Conservation (phyloP, 2,329 filamentous ascomycete genomes). For the Dothideomycetes sp. region DNA sequence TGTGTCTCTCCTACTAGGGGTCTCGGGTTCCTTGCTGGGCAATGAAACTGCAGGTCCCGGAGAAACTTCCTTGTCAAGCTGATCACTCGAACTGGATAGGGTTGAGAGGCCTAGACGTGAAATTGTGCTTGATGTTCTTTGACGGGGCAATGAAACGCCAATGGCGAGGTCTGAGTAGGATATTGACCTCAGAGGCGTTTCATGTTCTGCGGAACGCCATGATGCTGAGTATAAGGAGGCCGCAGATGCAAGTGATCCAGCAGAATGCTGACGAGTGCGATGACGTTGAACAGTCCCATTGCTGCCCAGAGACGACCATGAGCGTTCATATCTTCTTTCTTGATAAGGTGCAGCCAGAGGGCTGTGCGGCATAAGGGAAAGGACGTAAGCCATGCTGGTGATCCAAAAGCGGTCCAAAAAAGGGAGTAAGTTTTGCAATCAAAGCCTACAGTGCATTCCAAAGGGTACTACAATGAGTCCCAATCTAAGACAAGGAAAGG, state of each 20-base stretch:
- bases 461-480: background rate
- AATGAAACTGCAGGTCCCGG: too few species aligned
- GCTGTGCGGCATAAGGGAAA: conserved; percentile 9
- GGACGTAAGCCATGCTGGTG: conserved; percentile 11
- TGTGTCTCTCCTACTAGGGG: background rate
- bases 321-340: conserved; percentile 5
- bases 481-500: background rate
- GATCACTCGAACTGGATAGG: too few species aligned
- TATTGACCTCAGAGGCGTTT: conserved; percentile 4
- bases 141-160: background rate
- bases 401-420: background rate
- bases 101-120: background rate
- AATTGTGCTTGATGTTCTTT: background rate
- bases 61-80: too few species aligned
- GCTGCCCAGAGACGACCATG: conserved; percentile 9
- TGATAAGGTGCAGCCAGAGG: conserved; percentile 4
- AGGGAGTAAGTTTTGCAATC: conserved; percentile 1
- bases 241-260: conserved; percentile 7
- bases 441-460: background rate
- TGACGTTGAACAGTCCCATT: conserved; percentile 2
- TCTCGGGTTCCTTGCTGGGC: background rate
- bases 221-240: conserved; percentile 4
- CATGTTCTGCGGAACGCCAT: conserved; percentile 3
- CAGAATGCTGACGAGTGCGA: conserved; percentile 6
- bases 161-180: conserved; percentile 6